A percentile compares a stretch with the other conserved stretches of the same genome.
Conservation (phyloP, 306 rosid species). For the Begonia masoniana region DNA sequence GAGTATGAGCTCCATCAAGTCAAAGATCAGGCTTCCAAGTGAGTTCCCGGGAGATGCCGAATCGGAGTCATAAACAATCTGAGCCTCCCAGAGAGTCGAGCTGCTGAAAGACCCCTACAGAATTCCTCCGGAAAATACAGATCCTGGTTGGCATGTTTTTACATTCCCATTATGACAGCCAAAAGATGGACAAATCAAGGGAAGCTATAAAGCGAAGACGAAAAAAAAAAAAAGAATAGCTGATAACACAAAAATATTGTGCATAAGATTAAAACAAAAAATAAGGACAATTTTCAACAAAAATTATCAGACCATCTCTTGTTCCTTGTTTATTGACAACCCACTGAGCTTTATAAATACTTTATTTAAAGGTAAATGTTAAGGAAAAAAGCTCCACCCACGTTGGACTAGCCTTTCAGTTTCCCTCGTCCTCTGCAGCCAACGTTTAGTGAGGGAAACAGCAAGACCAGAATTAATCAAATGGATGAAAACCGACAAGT, state of each 20-base stretch:
- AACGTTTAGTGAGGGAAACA: slow-evolving; percentile 60
- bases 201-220: no score
- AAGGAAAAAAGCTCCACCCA: slow-evolving; percentile 12
- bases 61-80: slow-evolving; percentile 35
- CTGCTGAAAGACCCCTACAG: slow-evolving; percentile 56
- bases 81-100: slow-evolving; percentile 57
- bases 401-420: slow-evolving; percentile 31
- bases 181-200: neutral
- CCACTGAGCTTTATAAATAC: no score
- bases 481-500: slow-evolving; percentile 63
- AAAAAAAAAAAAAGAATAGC: no score
- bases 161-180: slow-evolving; percentile 1
- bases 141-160: slow-evolving; percentile 22
- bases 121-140: slow-evolving; percentile 44
- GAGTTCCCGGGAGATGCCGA: slow-evolving; percentile 21
- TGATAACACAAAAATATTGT: no score
- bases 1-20: slow-evolving; percentile 83
- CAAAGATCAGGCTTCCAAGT: slow-evolving; percentile 48
- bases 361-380: no score
- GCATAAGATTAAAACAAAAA: no score
- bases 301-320: no score
- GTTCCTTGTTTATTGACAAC: no score
- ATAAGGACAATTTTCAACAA: no score
- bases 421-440: slow-evolving; percentile 81
- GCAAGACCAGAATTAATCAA: slow-evolving; percentile 66